A percentile compares a stretch with the other conserved stretches of the same genome.
Conservation (phyloP, 257 asterid genomes). For the Capsicum baccatum region DNA sequence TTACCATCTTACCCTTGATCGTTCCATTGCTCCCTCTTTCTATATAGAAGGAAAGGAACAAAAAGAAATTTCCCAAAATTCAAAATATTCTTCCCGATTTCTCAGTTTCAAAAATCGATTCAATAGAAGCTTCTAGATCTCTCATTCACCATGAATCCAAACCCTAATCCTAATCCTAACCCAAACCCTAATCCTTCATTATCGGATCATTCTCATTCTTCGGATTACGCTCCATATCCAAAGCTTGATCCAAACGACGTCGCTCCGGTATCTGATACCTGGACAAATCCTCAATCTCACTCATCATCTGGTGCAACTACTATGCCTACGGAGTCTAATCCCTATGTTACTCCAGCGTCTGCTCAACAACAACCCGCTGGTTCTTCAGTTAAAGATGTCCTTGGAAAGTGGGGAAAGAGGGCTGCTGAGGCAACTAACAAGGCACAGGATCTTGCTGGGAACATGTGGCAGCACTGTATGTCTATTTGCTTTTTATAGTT, state of each 20-base stretch:
- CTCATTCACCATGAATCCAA: too few relatives aligned
- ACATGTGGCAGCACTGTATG: slow-evolving; percentile 96
- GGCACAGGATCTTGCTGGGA: slow-evolving; percentile 86
- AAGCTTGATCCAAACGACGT: slow-evolving; percentile 71
- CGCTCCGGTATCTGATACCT: slow-evolving; percentile 58
- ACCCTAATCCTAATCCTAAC: not conserved
- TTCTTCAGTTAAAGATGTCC: slow-evolving; percentile 67
- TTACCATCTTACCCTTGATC: too few relatives aligned
- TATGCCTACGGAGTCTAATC: slow-evolving; percentile 84
- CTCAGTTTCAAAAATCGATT: too few relatives aligned
- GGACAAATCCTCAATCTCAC: slow-evolving; percentile 47
- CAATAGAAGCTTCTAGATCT: too few relatives aligned
- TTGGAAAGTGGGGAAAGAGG: slow-evolving; percentile 83
- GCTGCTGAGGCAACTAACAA: slow-evolving; percentile 83
- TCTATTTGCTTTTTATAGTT: not conserved
- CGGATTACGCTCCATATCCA: slow-evolving; percentile 81
- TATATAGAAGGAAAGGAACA: too few relatives aligned
- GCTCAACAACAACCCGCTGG: slow-evolving; percentile 47
- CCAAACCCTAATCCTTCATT: slow-evolving; percentile 32
- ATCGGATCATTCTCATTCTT: slow-evolving; percentile 35
- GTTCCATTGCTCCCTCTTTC: too few relatives aligned
- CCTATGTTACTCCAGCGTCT: slow-evolving; percentile 67
- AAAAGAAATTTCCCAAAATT: too few relatives aligned
- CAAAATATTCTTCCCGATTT: too few relatives aligned
- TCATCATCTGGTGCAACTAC: slow-evolving; percentile 55